Percentiles rank a stretch among this genome's conserved stretches.
Conservation (phyloP, 306 rosid species). For the Castanopsis chinensis region DNA sequence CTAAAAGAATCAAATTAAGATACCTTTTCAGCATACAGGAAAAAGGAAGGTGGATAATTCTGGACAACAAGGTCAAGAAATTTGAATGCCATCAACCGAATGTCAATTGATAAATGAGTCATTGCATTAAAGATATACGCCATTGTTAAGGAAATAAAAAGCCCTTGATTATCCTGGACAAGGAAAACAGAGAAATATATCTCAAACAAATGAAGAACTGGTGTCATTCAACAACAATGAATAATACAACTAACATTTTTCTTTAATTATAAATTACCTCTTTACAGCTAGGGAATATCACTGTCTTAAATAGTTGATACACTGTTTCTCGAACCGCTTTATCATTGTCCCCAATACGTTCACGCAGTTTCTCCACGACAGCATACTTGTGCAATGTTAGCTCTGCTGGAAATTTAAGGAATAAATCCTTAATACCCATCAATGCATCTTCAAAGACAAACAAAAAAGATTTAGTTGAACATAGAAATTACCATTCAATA, state of each 20-base stretch:
- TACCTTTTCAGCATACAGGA: slow-evolving; percentile 79
- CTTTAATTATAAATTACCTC: slow-evolving; percentile 46
- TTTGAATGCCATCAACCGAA: slow-evolving; percentile 80
- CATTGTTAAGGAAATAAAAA: slow-evolving; percentile 66
- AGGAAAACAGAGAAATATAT: slow-evolving; percentile 11
- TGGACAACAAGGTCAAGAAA: slow-evolving; percentile 71
- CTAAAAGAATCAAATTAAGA: slow-evolving; percentile 8
- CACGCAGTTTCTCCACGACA: slow-evolving; percentile 69
- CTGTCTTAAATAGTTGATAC: slow-evolving; percentile 63
- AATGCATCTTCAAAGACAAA: slow-evolving; percentile 56
- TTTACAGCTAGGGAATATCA: slow-evolving; percentile 69
- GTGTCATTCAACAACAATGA: not conserved
- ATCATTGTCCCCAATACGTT: slow-evolving; percentile 79
- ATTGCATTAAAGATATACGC: slow-evolving; percentile 81
- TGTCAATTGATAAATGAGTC: slow-evolving; percentile 69
- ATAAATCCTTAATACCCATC: slow-evolving; percentile 76
- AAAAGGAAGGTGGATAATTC: slow-evolving; percentile 64
- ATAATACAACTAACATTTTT: not conserved
- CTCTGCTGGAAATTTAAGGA: slow-evolving; percentile 64
- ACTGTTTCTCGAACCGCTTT: slow-evolving; percentile 67
- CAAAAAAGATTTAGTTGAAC: slow-evolving; percentile 5
- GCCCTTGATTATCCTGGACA: slow-evolving; percentile 72
- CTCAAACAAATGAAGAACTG: slow-evolving; percentile 19
- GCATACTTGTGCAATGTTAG: slow-evolving; percentile 63
- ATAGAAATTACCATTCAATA: slow-evolving; percentile 6